Conservation (phyloP, 2,329 filamentous ascomycete genomes). For the Hypoxylon sp. region DNA sequence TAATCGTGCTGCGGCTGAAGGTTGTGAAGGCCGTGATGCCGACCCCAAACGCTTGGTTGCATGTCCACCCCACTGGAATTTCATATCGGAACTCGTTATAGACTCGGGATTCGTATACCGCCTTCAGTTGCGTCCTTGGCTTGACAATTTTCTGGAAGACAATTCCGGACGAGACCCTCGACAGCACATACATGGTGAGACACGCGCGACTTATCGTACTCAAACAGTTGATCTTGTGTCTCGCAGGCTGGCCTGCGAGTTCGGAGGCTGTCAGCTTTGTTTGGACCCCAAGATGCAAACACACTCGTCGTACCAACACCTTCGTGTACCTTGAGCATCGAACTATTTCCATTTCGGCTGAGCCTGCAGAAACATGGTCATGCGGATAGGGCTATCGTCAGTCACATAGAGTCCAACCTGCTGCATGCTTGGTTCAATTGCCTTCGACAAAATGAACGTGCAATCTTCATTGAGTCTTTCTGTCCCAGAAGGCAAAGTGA, state of each 20-base stretch:
- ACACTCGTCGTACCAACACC: neutral
- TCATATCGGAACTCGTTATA: neutral
- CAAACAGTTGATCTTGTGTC: neutral
- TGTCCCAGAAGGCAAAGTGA: neutral
- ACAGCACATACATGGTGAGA: neutral
- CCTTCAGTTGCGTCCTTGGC: conserved; percentile 12
- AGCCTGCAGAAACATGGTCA: neutral
- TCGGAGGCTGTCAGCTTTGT: conserved; percentile 5
- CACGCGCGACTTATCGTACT: conserved; percentile 3
- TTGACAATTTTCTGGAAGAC: neutral
- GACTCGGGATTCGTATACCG: neutral
- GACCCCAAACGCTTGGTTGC: conserved; percentile 28
- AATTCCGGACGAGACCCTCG: conserved; percentile 9
- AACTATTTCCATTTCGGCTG: neutral
- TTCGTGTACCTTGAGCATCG: neutral
- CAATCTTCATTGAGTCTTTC: neutral
- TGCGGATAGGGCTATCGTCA: neutral
- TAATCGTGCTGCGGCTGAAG: conserved; percentile 40
- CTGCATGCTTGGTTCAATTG: neutral
- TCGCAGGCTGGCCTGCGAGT: neutral
- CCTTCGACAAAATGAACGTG: neutral
- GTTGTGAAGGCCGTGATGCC: conserved; percentile 28
- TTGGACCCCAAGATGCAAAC: neutral
- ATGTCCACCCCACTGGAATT: conserved; percentile 1
- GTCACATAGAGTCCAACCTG: neutral